Percentiles rank a stretch among this genome's conserved stretches.
Evolutionary conservation across 2,329 filamentous ascomycete species (phyloP).

Genomic region (Pseudogymnoascus pannorum): DNA sequence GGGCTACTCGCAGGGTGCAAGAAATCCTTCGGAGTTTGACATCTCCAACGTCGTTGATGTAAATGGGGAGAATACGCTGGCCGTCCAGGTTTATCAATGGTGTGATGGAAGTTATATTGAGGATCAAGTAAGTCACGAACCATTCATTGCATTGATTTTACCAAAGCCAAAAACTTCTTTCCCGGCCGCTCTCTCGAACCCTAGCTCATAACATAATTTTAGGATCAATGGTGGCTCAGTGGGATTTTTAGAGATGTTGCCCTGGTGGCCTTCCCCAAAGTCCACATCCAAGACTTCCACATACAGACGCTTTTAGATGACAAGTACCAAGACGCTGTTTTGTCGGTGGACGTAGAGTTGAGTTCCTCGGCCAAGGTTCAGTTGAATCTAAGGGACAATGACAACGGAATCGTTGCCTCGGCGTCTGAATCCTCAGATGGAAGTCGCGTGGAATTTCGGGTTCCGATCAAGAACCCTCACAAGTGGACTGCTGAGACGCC

Average conservation of each 20-base stretch:
- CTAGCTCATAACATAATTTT: neutral
- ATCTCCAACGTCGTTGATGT: constrained; percentile 36
- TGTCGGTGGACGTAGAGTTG: constrained; percentile 43
- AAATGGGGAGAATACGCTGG: constrained; percentile 28
- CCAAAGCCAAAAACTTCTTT: neutral
- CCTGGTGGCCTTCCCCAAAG: constrained; percentile 40
- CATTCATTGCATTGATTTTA: constrained; percentile 9
- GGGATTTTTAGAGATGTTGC: constrained; percentile 49
- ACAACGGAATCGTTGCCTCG: constrained; percentile 28
- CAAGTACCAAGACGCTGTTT: constrained; percentile 41
- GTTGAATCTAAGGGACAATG: constrained; percentile 38
- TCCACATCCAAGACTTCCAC: constrained; percentile 43
- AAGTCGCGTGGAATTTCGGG: constrained; percentile 15
- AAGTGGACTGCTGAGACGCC: constrained; percentile 66
- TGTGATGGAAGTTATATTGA: constrained; percentile 52
- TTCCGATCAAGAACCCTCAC: constrained; percentile 41
- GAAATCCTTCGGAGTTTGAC: constrained; percentile 52
- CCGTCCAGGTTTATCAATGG: constrained; percentile 49
- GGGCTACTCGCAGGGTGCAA: constrained; percentile 49
- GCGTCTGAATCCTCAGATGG: constrained; percentile 10
- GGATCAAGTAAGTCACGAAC: constrained; percentile 32
- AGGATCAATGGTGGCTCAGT: constrained; percentile 46
- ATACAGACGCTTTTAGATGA: constrained; percentile 47
- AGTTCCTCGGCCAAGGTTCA: constrained; percentile 29
- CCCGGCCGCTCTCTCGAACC: neutral